A percentile compares a stretch with the other conserved stretches of the same genome.
phyloP scores from a whole-genome alignment of 106 monocot species.

The Allium fistulosum region DNA sequence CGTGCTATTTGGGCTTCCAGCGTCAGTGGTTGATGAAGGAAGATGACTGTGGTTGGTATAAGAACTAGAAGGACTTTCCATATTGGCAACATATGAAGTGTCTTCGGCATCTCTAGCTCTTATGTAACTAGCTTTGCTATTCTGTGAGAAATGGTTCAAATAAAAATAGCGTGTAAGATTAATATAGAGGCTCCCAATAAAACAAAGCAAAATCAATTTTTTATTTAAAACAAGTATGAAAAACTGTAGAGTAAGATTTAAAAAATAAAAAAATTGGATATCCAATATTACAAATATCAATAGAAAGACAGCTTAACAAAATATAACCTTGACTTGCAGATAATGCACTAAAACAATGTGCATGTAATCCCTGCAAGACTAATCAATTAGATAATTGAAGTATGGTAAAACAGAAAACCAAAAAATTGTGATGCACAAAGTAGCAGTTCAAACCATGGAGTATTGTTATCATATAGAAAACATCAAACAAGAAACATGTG shows the following conservation, averaged over 20 bases:
- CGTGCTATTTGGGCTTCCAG: conserved; percentile 44
- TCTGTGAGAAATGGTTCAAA: conserved; percentile 10
- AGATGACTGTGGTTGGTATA: conserved; percentile 41
- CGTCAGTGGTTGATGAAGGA: conserved; percentile 43
- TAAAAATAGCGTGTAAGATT: neutral
- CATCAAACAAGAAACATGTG: neutral
- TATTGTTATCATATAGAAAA: too few relatives aligned
- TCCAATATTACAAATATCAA: neutral
- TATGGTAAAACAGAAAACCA: neutral
- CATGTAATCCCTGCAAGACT: conserved; percentile 75
- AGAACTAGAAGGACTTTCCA: conserved; percentile 68
- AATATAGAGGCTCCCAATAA: neutral
- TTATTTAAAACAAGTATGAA: neutral
- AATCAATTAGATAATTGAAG: neutral
- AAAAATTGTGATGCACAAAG: too few relatives aligned
- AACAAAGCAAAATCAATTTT: neutral
- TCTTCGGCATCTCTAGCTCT: conserved; percentile 58
- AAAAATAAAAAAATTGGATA: neutral
- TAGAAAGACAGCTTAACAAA: conserved; percentile 2
- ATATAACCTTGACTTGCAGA: conserved; percentile 81
- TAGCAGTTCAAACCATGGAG: neutral
- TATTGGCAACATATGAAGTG: conserved; percentile 15
- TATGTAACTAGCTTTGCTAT: conserved; percentile 49
- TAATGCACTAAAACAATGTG: conserved; percentile 99
- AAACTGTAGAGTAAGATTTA: neutral